A percentile compares a stretch with the other conserved stretches of the same genome.
Evolutionary conservation across 2,329 filamentous ascomycete species (phyloP).

Genomic region (Clarireedia sp.): DNA sequence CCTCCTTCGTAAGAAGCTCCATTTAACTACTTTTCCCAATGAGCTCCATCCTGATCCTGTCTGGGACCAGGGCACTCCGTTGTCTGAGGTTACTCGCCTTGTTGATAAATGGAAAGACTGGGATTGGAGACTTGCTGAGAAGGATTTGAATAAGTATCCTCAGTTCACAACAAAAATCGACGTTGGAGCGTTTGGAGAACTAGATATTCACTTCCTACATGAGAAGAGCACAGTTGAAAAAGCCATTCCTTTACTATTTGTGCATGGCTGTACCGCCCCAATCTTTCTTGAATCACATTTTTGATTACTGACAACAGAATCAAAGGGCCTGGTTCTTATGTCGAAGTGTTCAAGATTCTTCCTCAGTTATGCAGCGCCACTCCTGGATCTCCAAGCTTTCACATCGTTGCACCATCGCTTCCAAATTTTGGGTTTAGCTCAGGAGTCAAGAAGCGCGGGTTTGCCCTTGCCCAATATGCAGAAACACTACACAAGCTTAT

Average conservation of each 20-base stretch:
- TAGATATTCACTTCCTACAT: slow-evolving; percentile 59
- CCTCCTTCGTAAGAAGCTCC: neutral
- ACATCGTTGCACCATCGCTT: slow-evolving; percentile 50
- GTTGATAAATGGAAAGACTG: neutral
- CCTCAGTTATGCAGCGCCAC: slow-evolving; percentile 33
- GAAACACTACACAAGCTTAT: slow-evolving; percentile 62
- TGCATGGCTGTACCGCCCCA: slow-evolving; percentile 34
- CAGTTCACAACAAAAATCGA: slow-evolving; percentile 33
- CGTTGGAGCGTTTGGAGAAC: slow-evolving; percentile 48
- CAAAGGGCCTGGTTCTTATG: slow-evolving; percentile 56
- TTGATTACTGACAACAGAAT: neutral
- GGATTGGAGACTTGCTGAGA: slow-evolving; percentile 8
- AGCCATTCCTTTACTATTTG: slow-evolving; percentile 58
- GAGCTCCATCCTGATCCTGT: neutral
- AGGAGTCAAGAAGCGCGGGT: slow-evolving; percentile 41
- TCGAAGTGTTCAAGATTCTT: slow-evolving; percentile 58
- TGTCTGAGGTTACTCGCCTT: neutral
- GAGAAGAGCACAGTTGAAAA: slow-evolving; percentile 35
- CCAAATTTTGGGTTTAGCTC: slow-evolving; percentile 45
- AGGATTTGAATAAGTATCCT: slow-evolving; percentile 19
- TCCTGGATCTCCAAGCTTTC: slow-evolving; percentile 37
- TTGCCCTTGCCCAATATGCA: slow-evolving; percentile 52
- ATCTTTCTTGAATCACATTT: neutral
- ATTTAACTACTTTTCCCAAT: neutral
- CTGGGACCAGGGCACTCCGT: slow-evolving; percentile 2